A percentile compares a stretch with the other conserved stretches of the same genome.
phyloP scores from a whole-genome alignment of 1,284 basidiomycete genomes.

The Malassezia equina region DNA sequence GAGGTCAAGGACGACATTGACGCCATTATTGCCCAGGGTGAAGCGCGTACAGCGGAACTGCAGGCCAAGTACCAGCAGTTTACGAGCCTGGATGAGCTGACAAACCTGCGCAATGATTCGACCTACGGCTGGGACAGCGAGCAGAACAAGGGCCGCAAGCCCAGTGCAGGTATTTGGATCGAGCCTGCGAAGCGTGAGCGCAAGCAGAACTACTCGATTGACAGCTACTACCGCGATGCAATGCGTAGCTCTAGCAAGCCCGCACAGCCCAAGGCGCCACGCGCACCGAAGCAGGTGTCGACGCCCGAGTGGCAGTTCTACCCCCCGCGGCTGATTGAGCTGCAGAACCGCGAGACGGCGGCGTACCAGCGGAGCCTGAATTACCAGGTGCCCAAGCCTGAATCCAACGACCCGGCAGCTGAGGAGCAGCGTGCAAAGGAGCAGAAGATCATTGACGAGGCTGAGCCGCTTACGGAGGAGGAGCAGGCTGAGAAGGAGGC shows the following conservation, averaged over 20 bases:
- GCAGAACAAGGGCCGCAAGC: constrained; percentile 61
- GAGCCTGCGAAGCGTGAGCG: constrained; percentile 90
- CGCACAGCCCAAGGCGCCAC: constrained; percentile 70
- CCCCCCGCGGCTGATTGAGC: constrained; percentile 65
- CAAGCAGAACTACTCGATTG: constrained; percentile 81
- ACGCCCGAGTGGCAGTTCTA: constrained; percentile 98
- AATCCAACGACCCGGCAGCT: constrained; percentile 53
- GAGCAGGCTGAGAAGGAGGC: constrained; percentile 63
- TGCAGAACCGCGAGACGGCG: constrained; percentile 70
- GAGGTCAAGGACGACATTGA: constrained; percentile 88
- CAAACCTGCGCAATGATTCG: constrained; percentile 90
- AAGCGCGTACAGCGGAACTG: constrained; percentile 77
- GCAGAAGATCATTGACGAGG: constrained; percentile 65
- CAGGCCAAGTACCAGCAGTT: constrained; percentile 86
- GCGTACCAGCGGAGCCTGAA: constrained; percentile 57
- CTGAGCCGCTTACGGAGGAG: constrained; percentile 55
- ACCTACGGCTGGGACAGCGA: constrained; percentile 81
- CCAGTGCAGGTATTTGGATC: constrained; percentile 58
- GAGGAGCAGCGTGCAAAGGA: constrained; percentile 57
- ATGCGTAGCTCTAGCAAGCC: constrained; percentile 61
- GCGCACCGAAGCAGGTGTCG: constrained; percentile 78
- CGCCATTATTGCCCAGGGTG: constrained; percentile 66
- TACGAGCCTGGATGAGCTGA: constrained; percentile 77
- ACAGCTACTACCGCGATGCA: constrained; percentile 69
- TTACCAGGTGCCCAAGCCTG: constrained; percentile 63